Percentiles rank a stretch among this genome's conserved stretches.
Evolutionary conservation across 1,139 yeast genomes (phyloP).

Genomic region (Candida pseudoviswanathii): DNA sequence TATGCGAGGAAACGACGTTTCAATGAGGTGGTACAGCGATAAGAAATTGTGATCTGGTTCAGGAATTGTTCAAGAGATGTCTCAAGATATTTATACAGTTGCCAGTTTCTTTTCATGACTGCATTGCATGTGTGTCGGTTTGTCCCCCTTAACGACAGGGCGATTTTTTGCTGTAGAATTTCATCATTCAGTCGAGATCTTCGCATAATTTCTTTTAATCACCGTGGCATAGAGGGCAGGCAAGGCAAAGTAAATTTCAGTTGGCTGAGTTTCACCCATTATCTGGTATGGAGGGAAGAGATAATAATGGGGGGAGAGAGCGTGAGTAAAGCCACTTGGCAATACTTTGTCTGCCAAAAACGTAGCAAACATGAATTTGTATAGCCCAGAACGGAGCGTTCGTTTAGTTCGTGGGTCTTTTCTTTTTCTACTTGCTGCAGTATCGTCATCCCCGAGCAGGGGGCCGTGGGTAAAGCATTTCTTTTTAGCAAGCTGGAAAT

Average conservation of each 20-base stretch:
- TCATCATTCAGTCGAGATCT: conserved; percentile 1
- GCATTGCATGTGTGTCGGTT: too few species aligned
- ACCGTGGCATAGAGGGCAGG: neutral
- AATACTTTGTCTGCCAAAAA: too few species aligned
- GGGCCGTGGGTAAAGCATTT: too few species aligned
- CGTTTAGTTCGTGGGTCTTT: too few species aligned
- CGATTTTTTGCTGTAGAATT: neutral
- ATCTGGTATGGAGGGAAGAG: neutral
- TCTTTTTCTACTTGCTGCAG: too few species aligned
- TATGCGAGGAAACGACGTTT: neutral
- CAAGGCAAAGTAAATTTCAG: neutral
- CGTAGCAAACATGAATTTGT: too few species aligned
- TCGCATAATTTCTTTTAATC: neutral
- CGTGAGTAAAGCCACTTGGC: too few species aligned
- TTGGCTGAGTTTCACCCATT: neutral
- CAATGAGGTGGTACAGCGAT: neutral
- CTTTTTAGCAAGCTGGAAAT: too few species aligned
- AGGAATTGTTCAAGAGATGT: neutral
- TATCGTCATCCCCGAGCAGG: too few species aligned
- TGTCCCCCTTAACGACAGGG: too few species aligned
- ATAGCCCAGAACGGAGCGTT: too few species aligned
- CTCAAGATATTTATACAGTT: neutral
- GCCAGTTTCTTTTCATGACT: neutral
- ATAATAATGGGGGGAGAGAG: too few species aligned
- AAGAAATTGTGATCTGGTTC: neutral